A percentile compares a stretch with the other conserved stretches of the same genome.
Evolutionary conservation across 352 stramenopile species (phyloP).

Genomic region (Discostella stelligera): DNA sequence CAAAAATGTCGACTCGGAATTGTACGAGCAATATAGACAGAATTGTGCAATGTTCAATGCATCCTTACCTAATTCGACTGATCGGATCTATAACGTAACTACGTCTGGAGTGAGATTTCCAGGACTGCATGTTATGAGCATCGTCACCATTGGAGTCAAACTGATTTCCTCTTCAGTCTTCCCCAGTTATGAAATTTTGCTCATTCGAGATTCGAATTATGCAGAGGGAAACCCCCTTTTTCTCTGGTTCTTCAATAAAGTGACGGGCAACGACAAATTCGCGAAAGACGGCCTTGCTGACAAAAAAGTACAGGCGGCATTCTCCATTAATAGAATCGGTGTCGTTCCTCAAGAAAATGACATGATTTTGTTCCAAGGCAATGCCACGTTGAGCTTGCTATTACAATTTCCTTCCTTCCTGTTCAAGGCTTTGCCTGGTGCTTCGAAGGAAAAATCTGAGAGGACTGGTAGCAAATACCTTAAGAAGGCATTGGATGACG

Average conservation of each 20-base stretch:
- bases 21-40: constrained; percentile 28
- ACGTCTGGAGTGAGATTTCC: constrained; percentile 45
- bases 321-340: constrained; percentile 33
- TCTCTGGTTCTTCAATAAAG: constrained; percentile 51
- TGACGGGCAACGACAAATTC: constrained; percentile 30
- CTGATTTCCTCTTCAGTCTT: constrained; percentile 25
- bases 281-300: neutral
- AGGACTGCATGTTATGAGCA: constrained; percentile 38
- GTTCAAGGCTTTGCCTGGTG: constrained; percentile 41
- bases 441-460: constrained; percentile 38
- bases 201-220: constrained; percentile 44
- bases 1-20: constrained; percentile 22
- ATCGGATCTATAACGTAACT: constrained; percentile 46
- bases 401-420: constrained; percentile 41
- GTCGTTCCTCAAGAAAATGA: constrained; percentile 25
- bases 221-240: constrained; percentile 38
- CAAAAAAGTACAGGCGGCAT: constrained; percentile 22
- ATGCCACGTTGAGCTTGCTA: constrained; percentile 27
- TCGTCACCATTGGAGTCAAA: constrained; percentile 44
- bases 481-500: constrained; percentile 28
- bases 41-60: constrained; percentile 24
- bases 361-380: constrained; percentile 35
- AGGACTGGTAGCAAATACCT: constrained; percentile 35
- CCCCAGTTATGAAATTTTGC: constrained; percentile 43
- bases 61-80: constrained; percentile 15